phyloP scores from a whole-genome alignment of 78 protist species.

The Kipferlia bialata region DNA sequence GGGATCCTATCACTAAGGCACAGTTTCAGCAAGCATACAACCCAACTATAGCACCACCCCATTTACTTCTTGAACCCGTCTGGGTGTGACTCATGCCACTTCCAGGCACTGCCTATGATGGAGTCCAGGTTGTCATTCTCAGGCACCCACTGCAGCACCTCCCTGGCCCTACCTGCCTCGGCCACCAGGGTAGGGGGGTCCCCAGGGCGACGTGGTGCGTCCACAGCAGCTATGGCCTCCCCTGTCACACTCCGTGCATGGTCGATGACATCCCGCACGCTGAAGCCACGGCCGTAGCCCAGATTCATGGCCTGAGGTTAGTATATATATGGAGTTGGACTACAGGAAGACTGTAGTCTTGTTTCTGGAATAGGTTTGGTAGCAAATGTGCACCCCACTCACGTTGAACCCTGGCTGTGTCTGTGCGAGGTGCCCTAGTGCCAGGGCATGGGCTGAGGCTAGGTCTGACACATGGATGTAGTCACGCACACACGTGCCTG shows the following conservation, averaged over 20 bases:
- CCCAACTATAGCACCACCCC: too few relatives aligned
- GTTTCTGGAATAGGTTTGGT: too few relatives aligned
- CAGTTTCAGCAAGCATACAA: too few relatives aligned
- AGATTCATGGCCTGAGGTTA: slow-evolving; percentile 25
- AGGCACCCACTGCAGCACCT: background rate
- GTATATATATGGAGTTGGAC: background rate
- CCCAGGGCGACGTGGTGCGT: slow-evolving; percentile 34
- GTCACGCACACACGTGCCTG: slow-evolving; percentile 88
- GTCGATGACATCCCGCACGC: slow-evolving; percentile 39
- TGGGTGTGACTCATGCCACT: slow-evolving; percentile 10
- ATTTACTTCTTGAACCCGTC: background rate
- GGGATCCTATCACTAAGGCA: too few relatives aligned
- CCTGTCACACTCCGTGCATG: slow-evolving; percentile 18
- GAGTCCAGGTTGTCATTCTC: background rate
- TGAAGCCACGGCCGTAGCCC: slow-evolving; percentile 27
- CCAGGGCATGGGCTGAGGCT: slow-evolving; percentile 21
- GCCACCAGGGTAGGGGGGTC: slow-evolving; percentile 18
- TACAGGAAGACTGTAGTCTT: too few relatives aligned
- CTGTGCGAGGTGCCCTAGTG: slow-evolving; percentile 10
- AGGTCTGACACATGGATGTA: slow-evolving; percentile 74
- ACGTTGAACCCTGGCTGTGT: background rate
- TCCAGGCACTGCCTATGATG: slow-evolving; percentile 6
- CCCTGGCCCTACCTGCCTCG: background rate
- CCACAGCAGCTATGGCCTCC: slow-evolving; percentile 9
- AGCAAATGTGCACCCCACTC: too few relatives aligned